A percentile compares a stretch with the other conserved stretches of the same genome.
These are phyloP conservation scores for Komagataella phaffii DNA, from an alignment of 805 yeast species.

Conservation along the genomic window DNA sequence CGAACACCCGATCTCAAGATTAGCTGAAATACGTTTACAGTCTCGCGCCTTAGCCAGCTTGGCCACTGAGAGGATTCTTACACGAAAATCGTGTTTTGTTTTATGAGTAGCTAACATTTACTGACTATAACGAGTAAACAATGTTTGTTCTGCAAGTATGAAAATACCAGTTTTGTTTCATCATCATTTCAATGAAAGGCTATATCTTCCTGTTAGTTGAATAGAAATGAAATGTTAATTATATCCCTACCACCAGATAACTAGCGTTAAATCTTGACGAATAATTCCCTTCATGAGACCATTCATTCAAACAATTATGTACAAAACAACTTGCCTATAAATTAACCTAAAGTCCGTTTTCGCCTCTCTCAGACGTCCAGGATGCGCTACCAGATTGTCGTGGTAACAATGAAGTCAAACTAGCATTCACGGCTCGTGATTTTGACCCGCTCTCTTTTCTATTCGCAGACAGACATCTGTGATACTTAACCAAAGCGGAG, in stretches of 20 bases:
- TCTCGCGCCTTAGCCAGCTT: not conserved
- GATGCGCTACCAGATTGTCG: not conserved
- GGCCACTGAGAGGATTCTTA: not conserved
- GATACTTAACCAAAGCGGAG: not conserved
- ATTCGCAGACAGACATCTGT: not conserved
- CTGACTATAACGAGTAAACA: too few species aligned
- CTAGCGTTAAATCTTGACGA: too few species aligned
- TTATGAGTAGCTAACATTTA: too few species aligned
- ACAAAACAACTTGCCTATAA: not conserved
- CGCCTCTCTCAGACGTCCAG: not conserved
- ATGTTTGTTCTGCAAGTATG: too few species aligned
- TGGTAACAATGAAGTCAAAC: not conserved
- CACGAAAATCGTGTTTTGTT: not conserved
- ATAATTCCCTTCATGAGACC: too few species aligned
- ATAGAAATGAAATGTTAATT: too few species aligned
- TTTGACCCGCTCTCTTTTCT: not conserved
- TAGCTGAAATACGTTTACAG: not conserved
- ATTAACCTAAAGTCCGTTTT: not conserved
- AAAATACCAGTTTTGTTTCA: too few species aligned
- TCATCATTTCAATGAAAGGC: too few species aligned
- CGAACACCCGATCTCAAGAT: not conserved
- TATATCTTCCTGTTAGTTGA: too few species aligned
- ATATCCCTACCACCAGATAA: too few species aligned
- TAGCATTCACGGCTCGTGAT: not conserved
- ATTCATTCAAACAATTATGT: slow-evolving; percentile 9